These are phyloP conservation scores for Penicillium fimorum DNA, from an alignment of 495 filamentous ascomycete genomes.

Conservation along the genomic window DNA sequence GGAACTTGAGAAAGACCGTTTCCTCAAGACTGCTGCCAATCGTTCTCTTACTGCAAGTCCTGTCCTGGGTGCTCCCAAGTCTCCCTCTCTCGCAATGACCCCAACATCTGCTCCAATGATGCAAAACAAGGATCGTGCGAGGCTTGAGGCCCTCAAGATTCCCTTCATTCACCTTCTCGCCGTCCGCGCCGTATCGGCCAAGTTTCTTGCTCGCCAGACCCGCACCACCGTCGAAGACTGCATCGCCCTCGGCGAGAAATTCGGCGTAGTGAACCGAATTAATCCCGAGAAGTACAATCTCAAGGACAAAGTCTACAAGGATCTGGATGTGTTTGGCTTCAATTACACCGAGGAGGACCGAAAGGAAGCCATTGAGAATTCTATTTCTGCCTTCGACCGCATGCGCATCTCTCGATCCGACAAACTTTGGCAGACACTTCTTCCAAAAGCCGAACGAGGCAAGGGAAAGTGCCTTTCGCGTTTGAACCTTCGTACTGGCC, in stretches of 20 bases:
- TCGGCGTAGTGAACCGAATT: slow-evolving; percentile 58
- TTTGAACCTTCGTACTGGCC: slow-evolving; percentile 60
- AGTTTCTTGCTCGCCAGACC: slow-evolving; percentile 57
- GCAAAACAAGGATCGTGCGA: slow-evolving; percentile 53
- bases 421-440: slow-evolving; percentile 75
- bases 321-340: slow-evolving; percentile 80
- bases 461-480: slow-evolving; percentile 79
- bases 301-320: slow-evolving; percentile 70
- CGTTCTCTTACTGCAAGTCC: slow-evolving; percentile 67
- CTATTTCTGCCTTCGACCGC: slow-evolving; percentile 78
- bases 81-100: slow-evolving; percentile 38
- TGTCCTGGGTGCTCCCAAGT: slow-evolving; percentile 51
- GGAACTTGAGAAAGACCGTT: slow-evolving; percentile 47
- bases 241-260: slow-evolving; percentile 52
- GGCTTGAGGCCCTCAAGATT: slow-evolving; percentile 49
- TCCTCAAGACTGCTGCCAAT: slow-evolving; percentile 43
- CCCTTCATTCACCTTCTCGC: slow-evolving; percentile 76
- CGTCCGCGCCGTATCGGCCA: slow-evolving; percentile 55
- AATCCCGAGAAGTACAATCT: slow-evolving; percentile 64
- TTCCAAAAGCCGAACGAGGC: slow-evolving; percentile 70
- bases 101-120: slow-evolving; percentile 51
- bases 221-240: slow-evolving; percentile 57
- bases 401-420: slow-evolving; percentile 70
- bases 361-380: slow-evolving; percentile 76
- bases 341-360: slow-evolving; percentile 65